Evolutionary conservation across 192 early-diverging fungal species (phyloP).

Genomic region (Jimgerdemannia lactiflua): DNA sequence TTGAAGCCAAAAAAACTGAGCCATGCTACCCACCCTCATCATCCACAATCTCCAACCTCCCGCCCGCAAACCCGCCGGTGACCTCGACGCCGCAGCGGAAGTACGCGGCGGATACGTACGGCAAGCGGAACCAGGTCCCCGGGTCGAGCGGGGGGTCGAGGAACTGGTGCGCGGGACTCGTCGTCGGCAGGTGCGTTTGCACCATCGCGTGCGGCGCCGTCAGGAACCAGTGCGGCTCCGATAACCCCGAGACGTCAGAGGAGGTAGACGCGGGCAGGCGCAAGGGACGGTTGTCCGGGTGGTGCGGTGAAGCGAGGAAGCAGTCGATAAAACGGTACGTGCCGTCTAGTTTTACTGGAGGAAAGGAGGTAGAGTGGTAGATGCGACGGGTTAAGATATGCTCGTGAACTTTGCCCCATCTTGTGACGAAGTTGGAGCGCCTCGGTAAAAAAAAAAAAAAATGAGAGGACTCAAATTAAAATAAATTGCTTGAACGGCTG

Average conservation of each 20-base stretch:
- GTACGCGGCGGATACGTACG: slow-evolving; percentile 41
- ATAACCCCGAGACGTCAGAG: background rate
- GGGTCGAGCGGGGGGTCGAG: slow-evolving; percentile 33
- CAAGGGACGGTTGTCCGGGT: slow-evolving; percentile 37
- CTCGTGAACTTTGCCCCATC: no score
- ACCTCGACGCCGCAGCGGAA: slow-evolving; percentile 37
- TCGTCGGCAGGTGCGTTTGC: slow-evolving; percentile 29
- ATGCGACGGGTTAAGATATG: no score
- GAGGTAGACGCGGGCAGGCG: slow-evolving; percentile 5
- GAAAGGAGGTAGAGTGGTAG: slow-evolving; percentile 15
- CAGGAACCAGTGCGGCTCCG: slow-evolving; percentile 34
- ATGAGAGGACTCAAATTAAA: background rate
- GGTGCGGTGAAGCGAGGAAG: slow-evolving; percentile 44
- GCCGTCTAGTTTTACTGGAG: slow-evolving; percentile 42
- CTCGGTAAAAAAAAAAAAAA: background rate
- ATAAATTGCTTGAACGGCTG: background rate
- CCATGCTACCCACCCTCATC: slow-evolving; percentile 27
- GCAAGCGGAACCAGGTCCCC: slow-evolving; percentile 34
- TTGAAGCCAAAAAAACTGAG: slow-evolving; percentile 16
- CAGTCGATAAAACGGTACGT: slow-evolving; percentile 55
- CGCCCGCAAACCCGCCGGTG: slow-evolving; percentile 20
- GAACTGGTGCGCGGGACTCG: slow-evolving; percentile 32
- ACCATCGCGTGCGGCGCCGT: slow-evolving; percentile 29
- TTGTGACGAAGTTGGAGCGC: no score
- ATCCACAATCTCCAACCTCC: slow-evolving; percentile 22